Percentiles rank a stretch among this genome's conserved stretches.
These are phyloP conservation scores for Fusarium odoratissimum DNA, from an alignment of 2,329 filamentous ascomycete genomes.

Conservation along the genomic window DNA sequence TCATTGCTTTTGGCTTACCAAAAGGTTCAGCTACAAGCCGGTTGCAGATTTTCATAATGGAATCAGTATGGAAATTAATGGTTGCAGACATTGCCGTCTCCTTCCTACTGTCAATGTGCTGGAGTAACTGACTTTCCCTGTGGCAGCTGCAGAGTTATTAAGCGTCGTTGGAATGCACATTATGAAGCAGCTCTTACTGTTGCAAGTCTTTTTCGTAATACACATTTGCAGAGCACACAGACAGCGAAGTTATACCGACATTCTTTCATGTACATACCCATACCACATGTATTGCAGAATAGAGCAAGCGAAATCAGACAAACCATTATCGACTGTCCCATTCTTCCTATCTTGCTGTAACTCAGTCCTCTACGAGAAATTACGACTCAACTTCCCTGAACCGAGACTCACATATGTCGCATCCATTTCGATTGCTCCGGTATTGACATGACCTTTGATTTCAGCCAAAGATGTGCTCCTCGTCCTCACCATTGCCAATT, in stretches of 20 bases:
- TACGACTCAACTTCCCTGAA: not conserved
- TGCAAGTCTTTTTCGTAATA: not conserved
- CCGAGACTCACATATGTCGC: not conserved
- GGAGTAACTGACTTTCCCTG: too few relatives aligned
- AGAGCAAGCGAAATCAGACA: not conserved
- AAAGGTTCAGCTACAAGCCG: too few relatives aligned
- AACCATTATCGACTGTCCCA: not conserved
- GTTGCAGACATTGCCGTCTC: too few relatives aligned
- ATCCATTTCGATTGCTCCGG: not conserved
- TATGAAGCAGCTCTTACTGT: not conserved
- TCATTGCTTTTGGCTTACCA: too few relatives aligned
- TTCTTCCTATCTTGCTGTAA: not conserved
- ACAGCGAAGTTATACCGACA: not conserved
- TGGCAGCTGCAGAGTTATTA: too few relatives aligned
- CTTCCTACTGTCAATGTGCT: too few relatives aligned
- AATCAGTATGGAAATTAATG: too few relatives aligned
- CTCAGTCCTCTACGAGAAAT: not conserved
- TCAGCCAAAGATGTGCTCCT: too few relatives aligned
- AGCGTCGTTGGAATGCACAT: not conserved
- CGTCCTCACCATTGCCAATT: not conserved
- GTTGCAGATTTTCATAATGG: too few relatives aligned
- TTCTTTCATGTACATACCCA: not conserved
- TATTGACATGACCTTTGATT: too few relatives aligned
- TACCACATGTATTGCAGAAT: not conserved
- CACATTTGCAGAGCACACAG: not conserved